Evolutionary conservation across 495 filamentous ascomycete genomes (phyloP).

Genomic region (Terfezia claveryi): DNA sequence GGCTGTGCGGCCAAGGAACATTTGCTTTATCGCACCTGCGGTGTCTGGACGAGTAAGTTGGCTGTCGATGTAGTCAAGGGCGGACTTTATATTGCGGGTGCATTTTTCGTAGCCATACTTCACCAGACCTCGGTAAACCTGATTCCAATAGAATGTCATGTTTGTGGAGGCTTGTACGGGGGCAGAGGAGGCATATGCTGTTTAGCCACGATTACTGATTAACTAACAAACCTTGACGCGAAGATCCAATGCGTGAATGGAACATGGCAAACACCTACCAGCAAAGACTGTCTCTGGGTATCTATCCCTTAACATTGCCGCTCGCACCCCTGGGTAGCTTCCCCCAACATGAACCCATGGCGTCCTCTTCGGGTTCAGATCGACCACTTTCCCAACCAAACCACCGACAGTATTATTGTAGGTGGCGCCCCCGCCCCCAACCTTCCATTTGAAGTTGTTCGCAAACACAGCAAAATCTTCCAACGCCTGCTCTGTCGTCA

Average conservation of each 20-base stretch:
- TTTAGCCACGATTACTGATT: not conserved
- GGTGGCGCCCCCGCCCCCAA: not conserved
- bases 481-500: slow-evolving; percentile 30
- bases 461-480: slow-evolving; percentile 33
- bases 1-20: slow-evolving; percentile 29
- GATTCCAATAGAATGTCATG: slow-evolving; percentile 33
- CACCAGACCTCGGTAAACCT: slow-evolving; percentile 32
- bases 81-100: slow-evolving; percentile 30
- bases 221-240: too few species aligned
- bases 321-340: slow-evolving; percentile 35
- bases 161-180: slow-evolving; percentile 32
- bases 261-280: not conserved
- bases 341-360: slow-evolving; percentile 41
- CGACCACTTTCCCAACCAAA: not conserved
- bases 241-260: too few species aligned
- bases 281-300: slow-evolving; percentile 35
- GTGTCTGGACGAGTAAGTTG: slow-evolving; percentile 22
- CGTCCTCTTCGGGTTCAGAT: slow-evolving; percentile 24
- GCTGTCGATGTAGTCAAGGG: slow-evolving; percentile 29
- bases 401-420: slow-evolving; percentile 1
- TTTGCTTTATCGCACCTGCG: slow-evolving; percentile 26
- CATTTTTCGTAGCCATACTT: slow-evolving; percentile 31
- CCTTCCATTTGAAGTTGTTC: slow-evolving; percentile 23
- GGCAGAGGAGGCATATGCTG: slow-evolving; percentile 33
- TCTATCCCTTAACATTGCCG: slow-evolving; percentile 31